These are phyloP conservation scores for Actinidia arguta DNA, from an alignment of 179 eudicot genomes.

Conservation along the genomic window DNA sequence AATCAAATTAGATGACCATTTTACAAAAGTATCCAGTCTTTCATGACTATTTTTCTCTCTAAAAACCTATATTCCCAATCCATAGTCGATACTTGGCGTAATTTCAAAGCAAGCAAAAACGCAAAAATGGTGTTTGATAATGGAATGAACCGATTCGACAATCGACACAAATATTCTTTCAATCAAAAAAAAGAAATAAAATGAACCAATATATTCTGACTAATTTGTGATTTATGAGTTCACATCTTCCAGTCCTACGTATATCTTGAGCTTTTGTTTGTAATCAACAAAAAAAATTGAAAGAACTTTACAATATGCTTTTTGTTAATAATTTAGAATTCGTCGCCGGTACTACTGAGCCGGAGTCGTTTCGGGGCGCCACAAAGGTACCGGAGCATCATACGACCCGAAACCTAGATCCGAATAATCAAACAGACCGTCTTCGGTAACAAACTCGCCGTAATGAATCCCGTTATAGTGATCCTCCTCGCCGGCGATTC, in stretches of 20 bases:
- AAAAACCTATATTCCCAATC: no score
- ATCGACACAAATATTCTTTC: neutral
- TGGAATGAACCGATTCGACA: no score
- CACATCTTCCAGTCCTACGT: constrained; percentile 2
- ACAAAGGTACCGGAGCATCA: constrained; percentile 35
- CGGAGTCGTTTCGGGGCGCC: constrained; percentile 58
- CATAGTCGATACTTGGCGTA: no score
- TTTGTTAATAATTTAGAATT: neutral
- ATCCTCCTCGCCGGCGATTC: constrained; percentile 24
- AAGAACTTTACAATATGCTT: constrained; percentile 14
- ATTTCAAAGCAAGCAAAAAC: no score
- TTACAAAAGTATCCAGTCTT: no score
- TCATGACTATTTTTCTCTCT: no score
- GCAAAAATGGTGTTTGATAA: no score
- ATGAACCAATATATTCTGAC: constrained; percentile 2
- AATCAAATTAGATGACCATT: no score
- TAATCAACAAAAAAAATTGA: neutral
- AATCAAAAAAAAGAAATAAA: neutral
- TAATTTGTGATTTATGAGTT: neutral
- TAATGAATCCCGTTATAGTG: neutral
- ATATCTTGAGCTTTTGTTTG: neutral
- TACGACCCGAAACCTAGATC: constrained; percentile 39
- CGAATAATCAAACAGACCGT: constrained; percentile 63
- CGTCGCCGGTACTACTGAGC: constrained; percentile 36
- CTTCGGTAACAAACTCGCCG: constrained; percentile 57